Conservation (phyloP, 106 monocot species). For the Dendrobium catenatum region DNA sequence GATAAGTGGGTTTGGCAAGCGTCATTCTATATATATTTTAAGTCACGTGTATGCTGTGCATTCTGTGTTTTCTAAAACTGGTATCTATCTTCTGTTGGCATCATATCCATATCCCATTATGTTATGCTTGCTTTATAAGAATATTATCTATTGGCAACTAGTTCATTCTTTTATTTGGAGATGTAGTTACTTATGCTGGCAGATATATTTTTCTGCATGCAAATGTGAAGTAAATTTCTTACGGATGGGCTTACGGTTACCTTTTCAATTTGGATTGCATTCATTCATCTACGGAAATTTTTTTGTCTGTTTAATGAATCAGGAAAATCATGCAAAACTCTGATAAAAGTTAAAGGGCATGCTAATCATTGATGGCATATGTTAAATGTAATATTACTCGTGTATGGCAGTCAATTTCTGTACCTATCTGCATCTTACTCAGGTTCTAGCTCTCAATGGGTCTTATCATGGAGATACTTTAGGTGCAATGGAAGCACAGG, state of each 20-base stretch:
- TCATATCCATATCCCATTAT: neutral
- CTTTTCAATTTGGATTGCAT: neutral
- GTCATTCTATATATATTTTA: neutral
- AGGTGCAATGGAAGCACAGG: conserved; percentile 99
- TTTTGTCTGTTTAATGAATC: neutral
- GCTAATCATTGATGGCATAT: neutral
- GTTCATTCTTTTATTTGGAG: neutral
- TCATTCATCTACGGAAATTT: neutral
- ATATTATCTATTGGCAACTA: neutral
- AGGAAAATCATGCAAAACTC: neutral
- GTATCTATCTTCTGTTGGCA: neutral
- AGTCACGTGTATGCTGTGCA: neutral
- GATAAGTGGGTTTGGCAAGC: neutral
- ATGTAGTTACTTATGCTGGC: neutral
- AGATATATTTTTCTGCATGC: neutral
- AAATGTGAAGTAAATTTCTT: neutral
- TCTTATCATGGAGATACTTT: conserved; percentile 98
- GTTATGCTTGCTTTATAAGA: neutral
- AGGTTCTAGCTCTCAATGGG: conserved; percentile 93
- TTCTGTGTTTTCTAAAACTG: neutral
- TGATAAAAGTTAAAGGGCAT: neutral
- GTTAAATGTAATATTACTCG: neutral
- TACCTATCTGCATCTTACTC: neutral
- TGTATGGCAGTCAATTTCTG: neutral
- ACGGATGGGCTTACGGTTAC: neutral